phyloP scores from a whole-genome alignment of 108 stramenopile species.

The Fragilaria crotonensis region DNA sequence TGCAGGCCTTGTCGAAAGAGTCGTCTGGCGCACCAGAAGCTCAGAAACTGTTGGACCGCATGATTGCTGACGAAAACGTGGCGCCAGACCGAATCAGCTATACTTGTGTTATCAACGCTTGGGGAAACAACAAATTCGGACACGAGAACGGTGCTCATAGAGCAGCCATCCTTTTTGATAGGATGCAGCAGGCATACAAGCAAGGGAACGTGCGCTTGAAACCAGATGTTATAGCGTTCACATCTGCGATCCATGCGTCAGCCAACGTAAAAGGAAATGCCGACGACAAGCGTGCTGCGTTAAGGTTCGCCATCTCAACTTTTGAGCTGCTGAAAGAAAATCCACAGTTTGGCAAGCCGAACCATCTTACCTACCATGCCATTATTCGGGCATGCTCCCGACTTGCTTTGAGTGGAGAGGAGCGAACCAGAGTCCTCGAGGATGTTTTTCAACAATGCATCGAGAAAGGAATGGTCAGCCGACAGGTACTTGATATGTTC shows the following conservation, averaged over 20 bases:
- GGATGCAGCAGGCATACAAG: slow-evolving; percentile 4
- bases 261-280: not conserved
- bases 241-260: slow-evolving; percentile 11
- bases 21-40: not conserved
- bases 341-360: slow-evolving; percentile 1
- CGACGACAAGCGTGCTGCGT: not conserved
- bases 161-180: not conserved
- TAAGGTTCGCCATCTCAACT: not conserved
- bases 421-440: slow-evolving; percentile 2
- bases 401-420: not conserved
- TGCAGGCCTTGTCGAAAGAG: slow-evolving; percentile 5
- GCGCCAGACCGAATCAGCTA: slow-evolving; percentile 31
- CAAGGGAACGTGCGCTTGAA: slow-evolving; percentile 3
- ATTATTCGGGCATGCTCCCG: slow-evolving; percentile 1
- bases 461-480: not conserved
- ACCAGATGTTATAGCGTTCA: slow-evolving; percentile 12
- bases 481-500: not conserved
- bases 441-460: slow-evolving; percentile 2
- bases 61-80: slow-evolving; percentile 15
- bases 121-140: slow-evolving; percentile 12
- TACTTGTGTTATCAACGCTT: slow-evolving; percentile 34
- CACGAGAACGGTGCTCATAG: not conserved
- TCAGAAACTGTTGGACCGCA: not conserved
- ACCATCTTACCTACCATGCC: not conserved
- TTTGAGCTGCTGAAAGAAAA: slow-evolving; percentile 10